phyloP scores from a whole-genome alignment of 352 stramenopile genomes.

The Pythium utonaiense region DNA sequence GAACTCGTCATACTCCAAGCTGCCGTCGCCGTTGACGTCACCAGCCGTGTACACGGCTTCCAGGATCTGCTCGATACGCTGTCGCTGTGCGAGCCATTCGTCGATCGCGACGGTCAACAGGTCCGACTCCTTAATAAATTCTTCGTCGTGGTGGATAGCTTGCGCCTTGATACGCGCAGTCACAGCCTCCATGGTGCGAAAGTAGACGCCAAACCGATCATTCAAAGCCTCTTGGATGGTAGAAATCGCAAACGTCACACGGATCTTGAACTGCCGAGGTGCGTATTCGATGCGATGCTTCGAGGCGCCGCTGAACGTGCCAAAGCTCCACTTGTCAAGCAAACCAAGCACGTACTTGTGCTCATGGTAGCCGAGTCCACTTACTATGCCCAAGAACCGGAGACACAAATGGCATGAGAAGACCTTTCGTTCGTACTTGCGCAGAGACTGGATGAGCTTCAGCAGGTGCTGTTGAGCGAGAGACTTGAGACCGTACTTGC shows the following conservation, averaged over 20 bases:
- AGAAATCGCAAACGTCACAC: constrained; percentile 40
- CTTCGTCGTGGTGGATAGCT: constrained; percentile 38
- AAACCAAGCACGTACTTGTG: constrained; percentile 72
- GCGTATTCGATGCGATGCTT: constrained; percentile 55
- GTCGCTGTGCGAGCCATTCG: constrained; percentile 47
- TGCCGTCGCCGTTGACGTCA: constrained; percentile 64
- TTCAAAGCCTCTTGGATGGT: constrained; percentile 53
- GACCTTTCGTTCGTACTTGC: constrained; percentile 63
- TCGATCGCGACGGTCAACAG: constrained; percentile 56
- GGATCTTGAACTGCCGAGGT: constrained; percentile 60
- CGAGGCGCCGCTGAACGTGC: constrained; percentile 45
- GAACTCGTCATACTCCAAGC: constrained; percentile 76
- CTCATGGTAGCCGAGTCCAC: constrained; percentile 57
- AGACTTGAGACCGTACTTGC: constrained; percentile 73
- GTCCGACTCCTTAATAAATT: constrained; percentile 64
- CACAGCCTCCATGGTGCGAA: constrained; percentile 46
- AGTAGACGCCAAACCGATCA: constrained; percentile 66
- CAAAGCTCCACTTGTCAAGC: constrained; percentile 58
- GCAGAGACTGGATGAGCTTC: constrained; percentile 76
- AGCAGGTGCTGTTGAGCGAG: constrained; percentile 71
- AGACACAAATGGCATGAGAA: constrained; percentile 67
- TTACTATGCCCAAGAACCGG: constrained; percentile 70
- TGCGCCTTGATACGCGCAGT: constrained; percentile 37
- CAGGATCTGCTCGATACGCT: constrained; percentile 63
- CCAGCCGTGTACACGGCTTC: constrained; percentile 65